Conservation (phyloP, 2,329 filamentous ascomycete species). For the Xylogone sp. region DNA sequence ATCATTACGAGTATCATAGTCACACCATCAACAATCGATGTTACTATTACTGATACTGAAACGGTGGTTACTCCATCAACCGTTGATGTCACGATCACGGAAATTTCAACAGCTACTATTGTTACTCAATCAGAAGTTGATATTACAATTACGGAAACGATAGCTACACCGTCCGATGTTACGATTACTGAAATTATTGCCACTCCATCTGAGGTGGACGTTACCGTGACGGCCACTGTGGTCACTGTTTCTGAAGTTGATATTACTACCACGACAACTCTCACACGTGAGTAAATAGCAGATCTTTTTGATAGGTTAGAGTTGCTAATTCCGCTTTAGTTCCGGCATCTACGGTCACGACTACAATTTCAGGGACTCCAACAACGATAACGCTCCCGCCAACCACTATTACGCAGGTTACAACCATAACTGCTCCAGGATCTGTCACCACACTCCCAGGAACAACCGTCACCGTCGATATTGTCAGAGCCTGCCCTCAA, state of each 20-base stretch:
- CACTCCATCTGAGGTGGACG: neutral
- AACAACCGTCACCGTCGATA: neutral
- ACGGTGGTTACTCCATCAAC: neutral
- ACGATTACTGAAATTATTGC: neutral
- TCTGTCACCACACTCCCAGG: slow-evolving; percentile 1
- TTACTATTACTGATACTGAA: neutral
- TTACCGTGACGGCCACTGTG: neutral
- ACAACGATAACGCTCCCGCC: slow-evolving; percentile 7
- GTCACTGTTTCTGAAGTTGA: neutral
- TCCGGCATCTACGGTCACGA: slow-evolving; percentile 7
- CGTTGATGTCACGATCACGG: neutral
- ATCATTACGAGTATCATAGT: neutral
- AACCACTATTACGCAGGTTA: slow-evolving; percentile 3
- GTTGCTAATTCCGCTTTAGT: neutral
- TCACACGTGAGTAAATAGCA: neutral
- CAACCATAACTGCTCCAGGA: slow-evolving; percentile 9
- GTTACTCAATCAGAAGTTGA: slow-evolving; percentile 5
- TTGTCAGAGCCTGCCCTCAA: slow-evolving; percentile 7
- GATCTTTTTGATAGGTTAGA: neutral
- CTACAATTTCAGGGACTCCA: slow-evolving; percentile 9
- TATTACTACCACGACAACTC: neutral
- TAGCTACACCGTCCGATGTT: neutral
- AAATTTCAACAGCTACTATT: neutral
- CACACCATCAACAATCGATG: neutral
- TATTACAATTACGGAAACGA: neutral